Conservation (phyloP, 495 filamentous ascomycete genomes). For the Astrothelium macrocarpum region DNA sequence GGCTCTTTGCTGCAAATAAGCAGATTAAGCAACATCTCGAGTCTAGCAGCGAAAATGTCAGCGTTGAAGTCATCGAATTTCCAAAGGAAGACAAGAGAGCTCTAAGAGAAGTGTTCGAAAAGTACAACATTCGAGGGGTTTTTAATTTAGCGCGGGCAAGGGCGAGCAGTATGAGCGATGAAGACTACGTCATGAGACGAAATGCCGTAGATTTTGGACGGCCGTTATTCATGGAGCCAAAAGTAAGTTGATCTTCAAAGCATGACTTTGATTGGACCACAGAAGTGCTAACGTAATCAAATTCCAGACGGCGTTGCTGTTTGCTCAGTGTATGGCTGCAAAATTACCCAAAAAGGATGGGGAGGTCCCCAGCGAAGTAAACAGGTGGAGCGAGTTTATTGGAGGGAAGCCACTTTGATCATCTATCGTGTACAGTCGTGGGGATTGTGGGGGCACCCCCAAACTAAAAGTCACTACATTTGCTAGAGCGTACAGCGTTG, state of each 20-base stretch:
- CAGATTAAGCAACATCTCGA: slow-evolving; percentile 79
- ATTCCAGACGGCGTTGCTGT: slow-evolving; percentile 79
- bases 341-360: slow-evolving; percentile 78
- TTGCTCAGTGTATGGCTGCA: slow-evolving; percentile 90
- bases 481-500: neutral
- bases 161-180: slow-evolving; percentile 76
- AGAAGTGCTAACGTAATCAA: slow-evolving; percentile 10
- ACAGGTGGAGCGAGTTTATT: slow-evolving; percentile 88
- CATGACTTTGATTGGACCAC: slow-evolving; percentile 15
- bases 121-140: slow-evolving; percentile 88
- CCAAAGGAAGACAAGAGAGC: slow-evolving; percentile 93
- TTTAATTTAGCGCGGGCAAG: slow-evolving; percentile 87
- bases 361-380: slow-evolving; percentile 72
- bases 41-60: slow-evolving; percentile 47
- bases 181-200: slow-evolving; percentile 96
- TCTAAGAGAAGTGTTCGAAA: slow-evolving; percentile 89
- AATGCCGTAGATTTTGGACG: slow-evolving; percentile 98
- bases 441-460: neutral
- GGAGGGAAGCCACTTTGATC: slow-evolving; percentile 75
- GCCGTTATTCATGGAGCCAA: slow-evolving; percentile 96
- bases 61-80: slow-evolving; percentile 91
- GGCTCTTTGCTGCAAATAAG: slow-evolving; percentile 74
- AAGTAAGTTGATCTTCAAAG: slow-evolving; percentile 51
- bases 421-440: no score
- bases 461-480: neutral